Conservation (phyloP, 352 stramenopile species). For the Globisporangium carolinianum region DNA sequence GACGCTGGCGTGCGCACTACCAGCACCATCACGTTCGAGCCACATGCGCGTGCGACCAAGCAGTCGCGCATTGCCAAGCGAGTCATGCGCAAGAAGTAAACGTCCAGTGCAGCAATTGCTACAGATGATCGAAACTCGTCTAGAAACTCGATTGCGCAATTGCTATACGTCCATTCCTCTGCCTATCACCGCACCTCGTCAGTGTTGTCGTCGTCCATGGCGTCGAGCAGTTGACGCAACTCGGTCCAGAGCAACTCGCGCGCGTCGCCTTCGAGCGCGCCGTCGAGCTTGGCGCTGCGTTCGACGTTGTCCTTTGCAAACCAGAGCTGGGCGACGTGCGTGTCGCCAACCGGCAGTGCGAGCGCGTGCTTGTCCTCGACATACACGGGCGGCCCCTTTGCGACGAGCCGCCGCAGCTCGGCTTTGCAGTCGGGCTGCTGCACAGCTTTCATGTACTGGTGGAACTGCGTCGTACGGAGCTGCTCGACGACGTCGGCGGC, state of each 20-base stretch:
- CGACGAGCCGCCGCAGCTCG: constrained; percentile 88
- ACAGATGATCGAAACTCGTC: not conserved
- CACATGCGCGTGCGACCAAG: not conserved
- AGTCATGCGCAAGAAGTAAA: not conserved
- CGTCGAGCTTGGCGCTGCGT: constrained; percentile 81
- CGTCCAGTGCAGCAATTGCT: not conserved
- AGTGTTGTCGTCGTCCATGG: constrained; percentile 73
- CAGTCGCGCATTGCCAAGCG: not conserved
- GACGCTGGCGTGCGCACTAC: constrained; percentile 5
- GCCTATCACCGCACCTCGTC: constrained; percentile 47
- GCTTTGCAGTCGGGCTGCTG: constrained; percentile 93
- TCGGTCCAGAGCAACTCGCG: constrained; percentile 69
- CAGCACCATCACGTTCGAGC: constrained; percentile 12
- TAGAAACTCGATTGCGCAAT: too few relatives aligned
- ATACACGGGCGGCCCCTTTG: constrained; percentile 88
- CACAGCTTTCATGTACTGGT: constrained; percentile 90
- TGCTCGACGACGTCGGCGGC: constrained; percentile 71
- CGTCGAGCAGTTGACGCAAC: constrained; percentile 55
- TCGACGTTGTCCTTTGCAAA: constrained; percentile 80
- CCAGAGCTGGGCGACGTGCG: constrained; percentile 87
- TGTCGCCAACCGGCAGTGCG: constrained; percentile 84
- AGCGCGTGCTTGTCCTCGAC: constrained; percentile 90
- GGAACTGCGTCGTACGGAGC: constrained; percentile 88
- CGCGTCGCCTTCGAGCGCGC: constrained; percentile 84
- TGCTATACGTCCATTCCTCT: not conserved